Evolutionary conservation across 352 stramenopile genomes (phyloP), one percentile per base, ranked within the genome.

Genomic region (Phytophthora aleatoria): DNA sequence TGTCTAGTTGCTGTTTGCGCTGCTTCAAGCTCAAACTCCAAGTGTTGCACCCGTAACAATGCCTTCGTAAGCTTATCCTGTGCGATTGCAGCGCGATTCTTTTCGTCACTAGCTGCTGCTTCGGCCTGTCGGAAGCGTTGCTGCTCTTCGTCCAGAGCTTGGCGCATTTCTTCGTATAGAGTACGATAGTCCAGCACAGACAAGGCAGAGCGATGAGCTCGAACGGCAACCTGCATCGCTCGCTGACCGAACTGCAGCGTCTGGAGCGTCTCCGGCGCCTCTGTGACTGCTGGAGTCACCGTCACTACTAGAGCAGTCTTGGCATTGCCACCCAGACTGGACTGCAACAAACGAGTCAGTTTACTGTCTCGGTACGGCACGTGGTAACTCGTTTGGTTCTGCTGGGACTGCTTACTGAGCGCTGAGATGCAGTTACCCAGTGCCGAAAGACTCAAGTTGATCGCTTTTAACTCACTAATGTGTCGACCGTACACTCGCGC

Each of bases 351-450:
- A 1, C 85, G 71, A 8, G 82, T 93, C 45, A 93, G 66, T 64
- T 91, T 93, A 51, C 81, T 91, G 55, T 91, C 82, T 10, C 82
- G 71, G 39, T 91, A 90, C n/a, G 82, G 82, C 31, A 93, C 71
- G 54, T 91, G 81, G 12, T 64, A 73, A 15, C 26, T 85, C 56
- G 47, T 27, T 63, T 61, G 56, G 15, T 57, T 71, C 27, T 74
- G 61, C 31, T 74, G 67, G 0, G 61, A 64, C 43, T 82, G 73
- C 36, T 85, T 87, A 52, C 76, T 87, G 48, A 91, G 74, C 10
- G 82, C 83, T 3, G 81, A 79, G 44, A 93, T 86, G 65, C 84
- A 93, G 59, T 91, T 90, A 13, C 84, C 84, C 30, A 93, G 71
- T 1, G 85, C 83, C 31, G 80, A 92, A 28, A 91, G 61, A 61